Conservation (phyloP, 2,329 filamentous ascomycete genomes). For the Fusarium sp. region DNA sequence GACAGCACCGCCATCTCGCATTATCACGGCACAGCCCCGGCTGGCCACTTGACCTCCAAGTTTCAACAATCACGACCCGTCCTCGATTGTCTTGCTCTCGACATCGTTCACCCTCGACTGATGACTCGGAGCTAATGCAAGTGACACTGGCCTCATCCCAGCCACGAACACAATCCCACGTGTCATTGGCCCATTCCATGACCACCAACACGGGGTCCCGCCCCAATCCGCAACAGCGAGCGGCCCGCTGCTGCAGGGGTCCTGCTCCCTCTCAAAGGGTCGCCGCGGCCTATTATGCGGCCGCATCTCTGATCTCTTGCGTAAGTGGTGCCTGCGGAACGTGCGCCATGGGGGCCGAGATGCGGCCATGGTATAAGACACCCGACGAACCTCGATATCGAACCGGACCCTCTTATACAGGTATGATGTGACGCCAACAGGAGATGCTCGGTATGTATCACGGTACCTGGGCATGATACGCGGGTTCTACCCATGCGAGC, state of each 20-base stretch:
- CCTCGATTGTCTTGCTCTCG: slow-evolving; percentile 4
- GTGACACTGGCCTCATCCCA: slow-evolving; percentile 42
- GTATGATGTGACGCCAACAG: background rate
- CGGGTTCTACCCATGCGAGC: background rate
- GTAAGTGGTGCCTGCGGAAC: slow-evolving; percentile 10
- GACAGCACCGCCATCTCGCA: background rate
- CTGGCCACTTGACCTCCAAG: background rate
- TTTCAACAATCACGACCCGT: background rate
- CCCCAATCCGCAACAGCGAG: slow-evolving; percentile 34
- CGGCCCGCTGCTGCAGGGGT: slow-evolving; percentile 43
- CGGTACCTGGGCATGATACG: background rate
- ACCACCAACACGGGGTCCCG: slow-evolving; percentile 30
- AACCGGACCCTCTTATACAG: background rate
- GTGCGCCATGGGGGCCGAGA: slow-evolving; percentile 23
- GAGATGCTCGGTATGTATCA: background rate
- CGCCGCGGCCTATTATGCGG: slow-evolving; percentile 37
- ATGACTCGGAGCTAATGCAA: slow-evolving; percentile 41
- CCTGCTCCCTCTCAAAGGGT: slow-evolving; percentile 23
- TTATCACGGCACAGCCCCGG: background rate
- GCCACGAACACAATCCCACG: slow-evolving; percentile 30
- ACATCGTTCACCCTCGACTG: slow-evolving; percentile 24
- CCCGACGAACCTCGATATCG: background rate
- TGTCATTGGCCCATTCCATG: slow-evolving; percentile 34
- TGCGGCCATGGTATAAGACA: slow-evolving; percentile 13
- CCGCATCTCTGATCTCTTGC: slow-evolving; percentile 28